phyloP scores from a whole-genome alignment of 31 red algal species.

The Endocladia muricata region DNA sequence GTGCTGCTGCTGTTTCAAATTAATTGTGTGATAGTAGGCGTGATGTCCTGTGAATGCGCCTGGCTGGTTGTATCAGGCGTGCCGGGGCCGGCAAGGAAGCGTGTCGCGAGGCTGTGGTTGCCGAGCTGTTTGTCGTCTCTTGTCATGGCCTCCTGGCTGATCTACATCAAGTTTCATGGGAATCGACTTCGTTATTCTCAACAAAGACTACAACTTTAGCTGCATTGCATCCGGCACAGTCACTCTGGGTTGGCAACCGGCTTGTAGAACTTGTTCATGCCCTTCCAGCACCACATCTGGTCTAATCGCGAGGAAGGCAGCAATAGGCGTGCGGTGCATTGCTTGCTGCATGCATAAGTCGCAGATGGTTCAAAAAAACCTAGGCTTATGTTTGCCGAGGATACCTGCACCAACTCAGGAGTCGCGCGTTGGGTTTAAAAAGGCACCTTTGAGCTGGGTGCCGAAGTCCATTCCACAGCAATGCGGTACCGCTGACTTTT shows the following conservation, averaged over 20 bases:
- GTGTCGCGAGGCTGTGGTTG: constrained; percentile 41
- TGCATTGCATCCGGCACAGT: constrained; percentile 86
- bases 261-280: constrained; percentile 79
- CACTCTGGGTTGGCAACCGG: constrained; percentile 81
- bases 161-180: constrained; percentile 83
- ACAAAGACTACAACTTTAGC: constrained; percentile 92
- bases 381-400: constrained; percentile 96
- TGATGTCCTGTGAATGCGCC: constrained; percentile 25
- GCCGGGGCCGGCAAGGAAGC: constrained; percentile 16
- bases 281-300: constrained; percentile 91
- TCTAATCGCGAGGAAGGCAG: constrained; percentile 92
- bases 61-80: constrained; percentile 52
- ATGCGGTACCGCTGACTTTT: constrained; percentile 84
- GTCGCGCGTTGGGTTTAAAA: constrained; percentile 98
- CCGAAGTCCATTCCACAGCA: constrained; percentile 80
- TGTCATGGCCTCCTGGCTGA: constrained; percentile 80
- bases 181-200: constrained; percentile 82
- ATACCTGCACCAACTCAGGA: constrained; percentile 90
- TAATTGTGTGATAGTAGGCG: constrained; percentile 48
- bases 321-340: constrained; percentile 73
- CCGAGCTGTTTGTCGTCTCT: constrained; percentile 72
- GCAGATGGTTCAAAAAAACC: constrained; percentile 70
- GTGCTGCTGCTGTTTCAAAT: constrained; percentile 82
- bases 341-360: constrained; percentile 75
- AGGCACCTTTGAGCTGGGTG: constrained; percentile 89